phyloP scores from a whole-genome alignment of 495 filamentous ascomycete genomes.

The Podospora fimiseda region DNA sequence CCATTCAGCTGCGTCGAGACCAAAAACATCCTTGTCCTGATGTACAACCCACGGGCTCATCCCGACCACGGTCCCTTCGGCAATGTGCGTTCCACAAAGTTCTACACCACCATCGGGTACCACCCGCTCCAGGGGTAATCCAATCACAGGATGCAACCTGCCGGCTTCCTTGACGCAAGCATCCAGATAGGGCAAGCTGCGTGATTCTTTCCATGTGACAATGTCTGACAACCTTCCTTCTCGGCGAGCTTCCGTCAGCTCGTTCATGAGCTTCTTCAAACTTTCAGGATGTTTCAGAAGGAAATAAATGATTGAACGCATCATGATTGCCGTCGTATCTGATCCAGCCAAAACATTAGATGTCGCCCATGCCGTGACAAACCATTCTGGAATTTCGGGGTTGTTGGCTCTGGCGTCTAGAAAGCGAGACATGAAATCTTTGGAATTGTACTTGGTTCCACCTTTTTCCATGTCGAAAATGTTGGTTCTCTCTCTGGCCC shows the following conservation, averaged over 20 bases:
- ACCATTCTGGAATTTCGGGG: slow-evolving; percentile 18
- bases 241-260: slow-evolving; percentile 39
- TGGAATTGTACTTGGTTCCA: slow-evolving; percentile 3
- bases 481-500: slow-evolving; percentile 6
- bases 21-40: slow-evolving; percentile 31
- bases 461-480: background rate
- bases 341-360: slow-evolving; percentile 52
- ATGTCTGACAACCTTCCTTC: slow-evolving; percentile 22
- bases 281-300: slow-evolving; percentile 39
- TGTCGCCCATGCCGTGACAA: slow-evolving; percentile 30
- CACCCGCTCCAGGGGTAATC: slow-evolving; percentile 28
- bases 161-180: slow-evolving; percentile 50
- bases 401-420: slow-evolving; percentile 4
- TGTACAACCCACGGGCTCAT: slow-evolving; percentile 33
- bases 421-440: slow-evolving; percentile 14
- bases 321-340: slow-evolving; percentile 56
- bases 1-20: slow-evolving; percentile 37
- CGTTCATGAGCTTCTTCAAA: slow-evolving; percentile 48
- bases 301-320: slow-evolving; percentile 51
- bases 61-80: slow-evolving; percentile 44
- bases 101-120: slow-evolving; percentile 41
- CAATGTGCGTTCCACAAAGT: slow-evolving; percentile 40
- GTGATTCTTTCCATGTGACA: slow-evolving; percentile 34
- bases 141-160: slow-evolving; percentile 36
- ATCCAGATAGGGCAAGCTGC: slow-evolving; percentile 37